Conservation (phyloP, 1,139 yeast genomes). For the Kodamaea fungicola region DNA sequence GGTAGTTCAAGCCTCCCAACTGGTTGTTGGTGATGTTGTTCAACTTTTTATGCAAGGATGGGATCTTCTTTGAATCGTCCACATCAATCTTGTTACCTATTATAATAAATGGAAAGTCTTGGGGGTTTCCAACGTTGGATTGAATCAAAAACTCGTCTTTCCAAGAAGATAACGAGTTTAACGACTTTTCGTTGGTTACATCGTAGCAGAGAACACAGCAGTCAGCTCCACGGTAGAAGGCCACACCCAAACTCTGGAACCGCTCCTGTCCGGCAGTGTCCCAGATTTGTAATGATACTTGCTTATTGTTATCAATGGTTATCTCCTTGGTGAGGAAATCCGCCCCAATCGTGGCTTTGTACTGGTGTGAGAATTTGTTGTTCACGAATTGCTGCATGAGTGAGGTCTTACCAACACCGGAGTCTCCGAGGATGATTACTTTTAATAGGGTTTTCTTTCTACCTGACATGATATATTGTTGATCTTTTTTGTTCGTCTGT, state of each 20-base stretch:
- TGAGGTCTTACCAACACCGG: conserved; percentile 97
- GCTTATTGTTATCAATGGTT: conserved; percentile 68
- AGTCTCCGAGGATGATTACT: conserved; percentile 92
- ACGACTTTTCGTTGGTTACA: conserved; percentile 88
- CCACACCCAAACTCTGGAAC: conserved; percentile 95
- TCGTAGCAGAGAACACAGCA: conserved; percentile 89
- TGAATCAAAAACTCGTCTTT: conserved; percentile 92
- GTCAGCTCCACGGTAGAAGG: conserved; percentile 97
- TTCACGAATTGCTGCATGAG: conserved; percentile 95
- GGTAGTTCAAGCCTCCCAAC: conserved; percentile 73
- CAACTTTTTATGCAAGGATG: conserved; percentile 74
- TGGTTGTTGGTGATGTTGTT: conserved; percentile 76
- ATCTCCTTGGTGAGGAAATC: conserved; percentile 93
- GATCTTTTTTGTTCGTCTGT: not conserved
- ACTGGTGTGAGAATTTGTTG: conserved; percentile 91
- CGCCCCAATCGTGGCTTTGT: conserved; percentile 97
- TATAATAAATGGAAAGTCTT: conserved; percentile 90
- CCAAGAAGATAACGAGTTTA: conserved; percentile 89
- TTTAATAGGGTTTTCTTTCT: conserved; percentile 89
- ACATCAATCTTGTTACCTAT: conserved; percentile 93
- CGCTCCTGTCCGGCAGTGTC: conserved; percentile 99
- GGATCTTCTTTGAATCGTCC: conserved; percentile 84
- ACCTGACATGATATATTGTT: conserved; percentile 50
- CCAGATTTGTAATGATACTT: conserved; percentile 89
- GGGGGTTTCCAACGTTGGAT: conserved; percentile 90